Percentiles rank a stretch among this genome's conserved stretches.
phyloP scores from a whole-genome alignment of 2,329 filamentous ascomycete species.

The Botrytis paeoniae region DNA sequence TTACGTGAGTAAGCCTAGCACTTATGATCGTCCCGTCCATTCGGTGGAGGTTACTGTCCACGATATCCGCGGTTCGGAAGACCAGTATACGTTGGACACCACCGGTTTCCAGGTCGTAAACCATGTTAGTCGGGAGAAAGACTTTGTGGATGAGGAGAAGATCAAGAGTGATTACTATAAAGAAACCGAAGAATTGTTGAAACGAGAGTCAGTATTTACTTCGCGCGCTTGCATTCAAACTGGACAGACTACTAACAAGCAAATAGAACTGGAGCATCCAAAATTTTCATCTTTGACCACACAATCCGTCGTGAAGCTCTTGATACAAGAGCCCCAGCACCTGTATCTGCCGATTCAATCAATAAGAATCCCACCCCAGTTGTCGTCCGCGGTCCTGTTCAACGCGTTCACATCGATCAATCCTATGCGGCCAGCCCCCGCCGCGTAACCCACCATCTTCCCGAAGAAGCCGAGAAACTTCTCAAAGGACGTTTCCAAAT shows the following conservation, averaged over 20 bases:
- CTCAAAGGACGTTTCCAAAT: constrained; percentile 50
- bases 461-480: constrained; percentile 44
- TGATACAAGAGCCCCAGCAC: constrained; percentile 27
- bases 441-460: constrained; percentile 46
- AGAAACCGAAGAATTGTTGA: constrained; percentile 40
- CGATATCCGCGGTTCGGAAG: constrained; percentile 46
- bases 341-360: not conserved
- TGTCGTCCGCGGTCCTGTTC: constrained; percentile 44
- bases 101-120: constrained; percentile 42
- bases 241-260: constrained; percentile 6
- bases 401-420: constrained; percentile 58
- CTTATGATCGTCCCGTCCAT: constrained; percentile 3
- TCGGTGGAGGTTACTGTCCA: constrained; percentile 33
- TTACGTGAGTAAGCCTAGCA: constrained; percentile 19
- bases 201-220: constrained; percentile 32
- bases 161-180: constrained; percentile 40
- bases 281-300: constrained; percentile 61
- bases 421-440: constrained; percentile 46
- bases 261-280: constrained; percentile 52
- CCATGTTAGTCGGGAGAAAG: constrained; percentile 39
- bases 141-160: constrained; percentile 39
- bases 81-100: constrained; percentile 42
- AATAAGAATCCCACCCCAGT: not conserved
- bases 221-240: not conserved
- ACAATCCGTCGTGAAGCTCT: constrained; percentile 49